These are phyloP conservation scores for Micromonas commoda DNA, from an alignment of 139 green algal genomes.

Conservation along the genomic window DNA sequence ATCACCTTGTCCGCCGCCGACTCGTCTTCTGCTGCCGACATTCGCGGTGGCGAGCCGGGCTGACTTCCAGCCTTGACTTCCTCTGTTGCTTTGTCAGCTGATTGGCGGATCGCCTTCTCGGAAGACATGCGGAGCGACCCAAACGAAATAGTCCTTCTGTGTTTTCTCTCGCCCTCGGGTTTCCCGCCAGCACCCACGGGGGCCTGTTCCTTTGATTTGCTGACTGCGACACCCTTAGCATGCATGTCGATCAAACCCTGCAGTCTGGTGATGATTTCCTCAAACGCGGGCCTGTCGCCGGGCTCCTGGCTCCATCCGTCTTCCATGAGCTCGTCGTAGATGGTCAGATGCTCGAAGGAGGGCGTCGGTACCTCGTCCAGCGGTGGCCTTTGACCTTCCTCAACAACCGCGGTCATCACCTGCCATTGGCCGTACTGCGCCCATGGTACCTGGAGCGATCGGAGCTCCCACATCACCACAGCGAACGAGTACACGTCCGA, in stretches of 20 bases:
- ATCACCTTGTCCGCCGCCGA: neutral
- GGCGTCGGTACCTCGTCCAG: neutral
- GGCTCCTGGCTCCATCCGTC: conserved; percentile 8
- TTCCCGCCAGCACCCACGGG: neutral
- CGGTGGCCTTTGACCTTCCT: conserved; percentile 28
- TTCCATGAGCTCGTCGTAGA: conserved; percentile 3
- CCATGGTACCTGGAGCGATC: conserved; percentile 76
- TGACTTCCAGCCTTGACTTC: no score
- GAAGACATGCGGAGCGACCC: no score
- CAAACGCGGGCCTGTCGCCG: conserved; percentile 3
- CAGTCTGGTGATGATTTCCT: neutral
- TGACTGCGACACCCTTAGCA: neutral
- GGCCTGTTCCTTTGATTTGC: neutral
- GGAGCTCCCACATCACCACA: conserved; percentile 87
- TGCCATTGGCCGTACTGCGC: conserved; percentile 56
- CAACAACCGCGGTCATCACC: conserved; percentile 80
- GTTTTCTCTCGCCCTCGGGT: no score
- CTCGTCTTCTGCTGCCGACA: no score
- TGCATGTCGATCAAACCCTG: neutral
- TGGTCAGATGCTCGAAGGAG: neutral
- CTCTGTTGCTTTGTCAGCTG: no score
- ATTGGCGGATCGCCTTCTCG: no score
- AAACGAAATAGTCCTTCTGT: no score
- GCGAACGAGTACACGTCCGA: conserved; percentile 76
- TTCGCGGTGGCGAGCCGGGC: no score